Conservation (phyloP, 1,284 basidiomycete species). For the Microstroma glucosiphilum region DNA sequence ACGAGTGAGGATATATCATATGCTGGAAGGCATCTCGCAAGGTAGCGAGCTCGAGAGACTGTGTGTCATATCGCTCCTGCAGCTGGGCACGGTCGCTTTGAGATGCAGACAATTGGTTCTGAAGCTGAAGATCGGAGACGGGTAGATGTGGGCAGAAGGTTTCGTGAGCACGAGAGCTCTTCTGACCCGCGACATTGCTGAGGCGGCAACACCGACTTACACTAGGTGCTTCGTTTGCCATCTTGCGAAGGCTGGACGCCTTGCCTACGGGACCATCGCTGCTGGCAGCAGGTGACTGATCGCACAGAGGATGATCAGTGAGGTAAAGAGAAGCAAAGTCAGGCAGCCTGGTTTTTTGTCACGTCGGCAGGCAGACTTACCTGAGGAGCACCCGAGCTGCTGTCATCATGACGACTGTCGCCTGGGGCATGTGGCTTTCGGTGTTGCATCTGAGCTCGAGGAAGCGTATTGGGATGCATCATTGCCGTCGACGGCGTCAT, state of each 20-base stretch:
- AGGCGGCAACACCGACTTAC: no score
- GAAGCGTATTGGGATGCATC: conserved; percentile 1
- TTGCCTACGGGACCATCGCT: no score
- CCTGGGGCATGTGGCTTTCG: neutral
- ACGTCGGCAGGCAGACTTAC: neutral
- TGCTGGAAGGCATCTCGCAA: neutral
- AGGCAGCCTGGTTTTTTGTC: no score
- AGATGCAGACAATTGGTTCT: neutral
- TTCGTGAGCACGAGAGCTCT: neutral
- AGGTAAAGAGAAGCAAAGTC: neutral
- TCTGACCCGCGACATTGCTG: neutral
- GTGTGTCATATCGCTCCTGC: neutral
- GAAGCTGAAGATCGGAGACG: neutral
- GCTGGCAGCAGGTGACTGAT: no score
- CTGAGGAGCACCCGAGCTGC: neutral
- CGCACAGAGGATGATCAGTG: neutral
- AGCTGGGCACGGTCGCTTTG: neutral
- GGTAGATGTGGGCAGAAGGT: neutral
- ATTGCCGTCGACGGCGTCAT: neutral
- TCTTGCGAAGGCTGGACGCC: no score
- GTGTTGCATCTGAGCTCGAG: neutral
- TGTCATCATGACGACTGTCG: neutral
- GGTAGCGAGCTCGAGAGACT: neutral
- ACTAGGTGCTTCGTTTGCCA: no score
- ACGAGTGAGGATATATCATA: neutral